A percentile compares a stretch with the other conserved stretches of the same genome.
Evolutionary conservation across 2,329 filamentous ascomycete genomes (phyloP).

Genomic region (Trichoderma polysporum): DNA sequence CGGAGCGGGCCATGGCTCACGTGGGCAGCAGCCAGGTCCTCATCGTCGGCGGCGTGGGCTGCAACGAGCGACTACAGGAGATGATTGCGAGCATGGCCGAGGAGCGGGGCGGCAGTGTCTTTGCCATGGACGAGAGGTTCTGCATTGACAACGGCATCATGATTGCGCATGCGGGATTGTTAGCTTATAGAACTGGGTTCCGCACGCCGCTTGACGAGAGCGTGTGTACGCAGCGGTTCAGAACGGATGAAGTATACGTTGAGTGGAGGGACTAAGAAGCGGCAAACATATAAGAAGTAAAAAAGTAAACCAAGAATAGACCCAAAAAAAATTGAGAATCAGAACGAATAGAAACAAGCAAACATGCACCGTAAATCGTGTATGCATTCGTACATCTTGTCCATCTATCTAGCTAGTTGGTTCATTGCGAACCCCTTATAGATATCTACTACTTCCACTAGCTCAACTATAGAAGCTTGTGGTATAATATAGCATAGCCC

Average conservation of each 20-base stretch:
- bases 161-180: constrained; percentile 93
- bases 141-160: constrained; percentile 99
- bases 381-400: background rate
- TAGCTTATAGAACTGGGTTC: constrained; percentile 82
- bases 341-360: background rate
- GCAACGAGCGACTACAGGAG: constrained; percentile 88
- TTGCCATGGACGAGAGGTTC: constrained; percentile 93
- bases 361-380: background rate
- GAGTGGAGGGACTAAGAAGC: constrained; percentile 65
- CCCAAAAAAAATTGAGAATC: background rate
- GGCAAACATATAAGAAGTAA: constrained; percentile 16
- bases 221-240: constrained; percentile 79
- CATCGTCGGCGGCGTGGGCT: constrained; percentile 93
- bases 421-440: constrained; percentile 12
- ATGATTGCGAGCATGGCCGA: constrained; percentile 98
- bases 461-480: background rate
- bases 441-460: background rate
- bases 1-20: constrained; percentile 96
- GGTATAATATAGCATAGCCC: background rate
- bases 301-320: constrained; percentile 3
- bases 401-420: constrained; percentile 1
- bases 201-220: constrained; percentile 75
- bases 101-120: constrained; percentile 85
- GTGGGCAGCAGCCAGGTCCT: constrained; percentile 88
- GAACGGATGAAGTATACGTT: constrained; percentile 78